A percentile compares a stretch with the other conserved stretches of the same genome.
These are phyloP conservation scores for Cercospora janseana DNA, from an alignment of 2,329 filamentous ascomycete species.

Conservation along the genomic window DNA sequence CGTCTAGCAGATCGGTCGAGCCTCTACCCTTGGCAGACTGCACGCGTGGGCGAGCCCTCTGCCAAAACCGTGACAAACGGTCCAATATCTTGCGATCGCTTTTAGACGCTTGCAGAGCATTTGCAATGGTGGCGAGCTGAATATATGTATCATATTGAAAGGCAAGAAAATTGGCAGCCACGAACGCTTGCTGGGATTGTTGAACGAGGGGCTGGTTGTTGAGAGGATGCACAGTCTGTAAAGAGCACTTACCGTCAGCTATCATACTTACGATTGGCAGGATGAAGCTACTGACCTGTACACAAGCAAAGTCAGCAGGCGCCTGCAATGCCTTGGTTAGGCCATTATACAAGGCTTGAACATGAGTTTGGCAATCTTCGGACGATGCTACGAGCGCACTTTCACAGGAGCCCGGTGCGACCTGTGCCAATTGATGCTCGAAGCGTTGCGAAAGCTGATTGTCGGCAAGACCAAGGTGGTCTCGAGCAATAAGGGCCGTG, in stretches of 20 bases:
- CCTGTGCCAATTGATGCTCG: conserved; percentile 18
- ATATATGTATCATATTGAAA: conserved; percentile 27
- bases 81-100: conserved; percentile 23
- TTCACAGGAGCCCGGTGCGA: background rate
- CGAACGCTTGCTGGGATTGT: conserved; percentile 27
- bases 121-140: conserved; percentile 15
- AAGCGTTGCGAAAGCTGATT: conserved; percentile 22
- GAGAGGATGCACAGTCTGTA: conserved; percentile 47
- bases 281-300: conserved; percentile 38
- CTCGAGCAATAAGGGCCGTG: conserved; percentile 11
- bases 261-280: conserved; percentile 33
- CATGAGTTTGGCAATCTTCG: background rate
- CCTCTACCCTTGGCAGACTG: background rate
- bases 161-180: conserved; percentile 25
- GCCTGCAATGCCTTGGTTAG: conserved; percentile 34
- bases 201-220: conserved; percentile 45
- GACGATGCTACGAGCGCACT: background rate
- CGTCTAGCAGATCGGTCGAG: conserved; percentile 12
- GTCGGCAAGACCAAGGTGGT: conserved; percentile 30
- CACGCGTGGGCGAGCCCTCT: conserved; percentile 10
- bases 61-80: conserved; percentile 22
- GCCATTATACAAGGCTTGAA: conserved; percentile 38
- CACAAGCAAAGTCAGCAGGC: conserved; percentile 42
- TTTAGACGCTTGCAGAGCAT: conserved; percentile 16
- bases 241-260: conserved; percentile 39